Conservation (phyloP, 352 stramenopile species). For the Elongisporangium undulatum region DNA sequence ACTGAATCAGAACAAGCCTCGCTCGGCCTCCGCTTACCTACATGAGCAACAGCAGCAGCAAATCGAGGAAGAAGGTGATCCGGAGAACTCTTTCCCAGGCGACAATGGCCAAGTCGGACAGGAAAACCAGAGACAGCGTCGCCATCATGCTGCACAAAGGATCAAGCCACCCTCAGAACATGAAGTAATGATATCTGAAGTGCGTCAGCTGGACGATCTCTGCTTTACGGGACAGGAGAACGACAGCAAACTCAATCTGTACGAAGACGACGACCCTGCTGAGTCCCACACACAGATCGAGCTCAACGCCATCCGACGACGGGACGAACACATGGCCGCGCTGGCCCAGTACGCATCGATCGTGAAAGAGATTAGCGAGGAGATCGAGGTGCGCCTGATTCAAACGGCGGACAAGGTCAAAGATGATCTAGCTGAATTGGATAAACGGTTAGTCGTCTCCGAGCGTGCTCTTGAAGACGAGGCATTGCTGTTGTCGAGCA, state of each 20-base stretch:
- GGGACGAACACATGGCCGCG: slow-evolving; percentile 52
- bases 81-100: slow-evolving; percentile 6
- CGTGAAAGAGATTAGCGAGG: slow-evolving; percentile 58
- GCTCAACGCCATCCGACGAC: slow-evolving; percentile 45
- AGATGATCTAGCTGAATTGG: slow-evolving; percentile 33
- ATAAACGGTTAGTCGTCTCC: slow-evolving; percentile 18
- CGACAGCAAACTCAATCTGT: slow-evolving; percentile 6
- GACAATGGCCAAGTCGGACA: slow-evolving; percentile 2
- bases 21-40: slow-evolving; percentile 33
- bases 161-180: slow-evolving; percentile 18
- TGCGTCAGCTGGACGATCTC: slow-evolving; percentile 50
- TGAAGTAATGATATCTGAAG: slow-evolving; percentile 39
- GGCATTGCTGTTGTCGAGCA: slow-evolving; percentile 27
- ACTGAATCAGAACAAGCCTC: slow-evolving; percentile 49
- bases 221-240: slow-evolving; percentile 16
- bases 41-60: slow-evolving; percentile 38
- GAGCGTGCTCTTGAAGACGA: slow-evolving; percentile 22
- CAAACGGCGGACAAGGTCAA: slow-evolving; percentile 52
- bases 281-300: slow-evolving; percentile 38
- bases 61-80: slow-evolving; percentile 9
- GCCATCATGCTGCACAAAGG: slow-evolving; percentile 13
- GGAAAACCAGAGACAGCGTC: slow-evolving; percentile 11
- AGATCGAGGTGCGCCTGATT: slow-evolving; percentile 55
- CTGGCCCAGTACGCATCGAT: slow-evolving; percentile 37
- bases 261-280: neutral